phyloP scores from a whole-genome alignment of 1,284 basidiomycete species.

The Microbotryum silenes-acaulis region DNA sequence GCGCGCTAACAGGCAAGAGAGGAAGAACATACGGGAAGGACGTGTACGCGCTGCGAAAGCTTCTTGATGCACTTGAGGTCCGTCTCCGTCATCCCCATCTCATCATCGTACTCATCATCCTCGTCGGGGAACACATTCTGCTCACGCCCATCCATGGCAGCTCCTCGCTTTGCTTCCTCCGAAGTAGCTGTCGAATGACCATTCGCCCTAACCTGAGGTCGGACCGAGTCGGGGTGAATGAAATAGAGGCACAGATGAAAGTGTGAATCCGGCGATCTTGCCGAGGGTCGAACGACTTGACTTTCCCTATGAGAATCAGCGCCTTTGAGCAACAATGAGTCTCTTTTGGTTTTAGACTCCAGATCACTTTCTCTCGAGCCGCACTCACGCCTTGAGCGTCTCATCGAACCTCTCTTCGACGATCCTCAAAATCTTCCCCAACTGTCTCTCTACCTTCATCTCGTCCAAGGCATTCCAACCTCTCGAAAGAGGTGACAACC shows the following conservation, averaged over 20 bases:
- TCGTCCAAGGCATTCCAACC: slow-evolving; percentile 41
- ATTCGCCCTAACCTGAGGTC: slow-evolving; percentile 44
- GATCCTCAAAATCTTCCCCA: slow-evolving; percentile 60
- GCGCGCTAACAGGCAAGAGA: neutral
- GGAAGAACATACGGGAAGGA: slow-evolving; percentile 49
- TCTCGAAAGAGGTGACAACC: too few relatives aligned
- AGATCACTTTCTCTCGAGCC: too few relatives aligned
- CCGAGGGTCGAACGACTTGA: slow-evolving; percentile 70
- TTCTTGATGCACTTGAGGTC: slow-evolving; percentile 67
- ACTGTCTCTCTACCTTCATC: slow-evolving; percentile 64
- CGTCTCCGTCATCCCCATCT: slow-evolving; percentile 58
- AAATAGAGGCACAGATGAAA: slow-evolving; percentile 54
- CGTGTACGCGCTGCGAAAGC: slow-evolving; percentile 59
- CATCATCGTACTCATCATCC: neutral
- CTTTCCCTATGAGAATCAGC: slow-evolving; percentile 49
- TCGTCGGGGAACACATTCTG: too few relatives aligned
- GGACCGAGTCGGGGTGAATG: slow-evolving; percentile 63
- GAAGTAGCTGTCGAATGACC: slow-evolving; percentile 23
- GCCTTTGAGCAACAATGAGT: too few relatives aligned
- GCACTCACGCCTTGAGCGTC: slow-evolving; percentile 66
- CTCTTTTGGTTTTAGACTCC: too few relatives aligned
- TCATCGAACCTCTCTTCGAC: slow-evolving; percentile 68
- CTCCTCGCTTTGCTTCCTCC: too few relatives aligned
- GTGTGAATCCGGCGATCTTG: slow-evolving; percentile 50
- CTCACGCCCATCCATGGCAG: too few relatives aligned